These are phyloP conservation scores for Paracoccidioides lutzii DNA, from an alignment of 2,329 filamentous ascomycete genomes.

Conservation along the genomic window DNA sequence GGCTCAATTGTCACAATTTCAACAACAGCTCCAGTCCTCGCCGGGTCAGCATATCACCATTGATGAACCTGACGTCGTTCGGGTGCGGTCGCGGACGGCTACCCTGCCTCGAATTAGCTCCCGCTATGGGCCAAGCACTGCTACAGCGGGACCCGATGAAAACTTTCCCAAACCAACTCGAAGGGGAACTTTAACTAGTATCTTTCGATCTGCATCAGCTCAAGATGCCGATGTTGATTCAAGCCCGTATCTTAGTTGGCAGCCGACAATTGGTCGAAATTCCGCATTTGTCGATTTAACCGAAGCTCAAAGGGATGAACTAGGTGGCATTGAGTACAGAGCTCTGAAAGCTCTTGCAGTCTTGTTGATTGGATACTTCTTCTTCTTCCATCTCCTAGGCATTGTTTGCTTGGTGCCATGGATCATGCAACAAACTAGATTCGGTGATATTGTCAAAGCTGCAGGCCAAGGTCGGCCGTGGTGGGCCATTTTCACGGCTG, in stretches of 20 bases:
- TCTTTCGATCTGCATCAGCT: slow-evolving; percentile 26
- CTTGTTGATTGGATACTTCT: slow-evolving; percentile 67
- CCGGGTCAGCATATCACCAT: slow-evolving; percentile 34
- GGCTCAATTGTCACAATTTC: slow-evolving; percentile 13
- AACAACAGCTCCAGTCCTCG: slow-evolving; percentile 13
- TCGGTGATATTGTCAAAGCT: slow-evolving; percentile 50
- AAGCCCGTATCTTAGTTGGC: slow-evolving; percentile 87
- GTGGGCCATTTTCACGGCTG: slow-evolving; percentile 86
- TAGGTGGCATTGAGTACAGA: slow-evolving; percentile 93
- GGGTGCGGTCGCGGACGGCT: slow-evolving; percentile 22
- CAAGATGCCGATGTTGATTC: slow-evolving; percentile 31
- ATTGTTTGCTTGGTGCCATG: slow-evolving; percentile 64
- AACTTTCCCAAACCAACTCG: slow-evolving; percentile 10
- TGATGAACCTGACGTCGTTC: slow-evolving; percentile 32
- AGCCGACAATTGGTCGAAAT: slow-evolving; percentile 83
- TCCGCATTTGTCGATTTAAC: slow-evolving; percentile 81
- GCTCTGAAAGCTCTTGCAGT: slow-evolving; percentile 74
- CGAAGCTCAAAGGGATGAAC: slow-evolving; percentile 82
- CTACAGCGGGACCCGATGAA: slow-evolving; percentile 21
- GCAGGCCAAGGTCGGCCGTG: slow-evolving; percentile 56
- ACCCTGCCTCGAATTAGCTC: slow-evolving; percentile 30
- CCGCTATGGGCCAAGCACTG: slow-evolving; percentile 15
- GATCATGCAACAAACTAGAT: slow-evolving; percentile 54
- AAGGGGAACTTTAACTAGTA: slow-evolving; percentile 19
- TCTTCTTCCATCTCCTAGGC: slow-evolving; percentile 68